A percentile compares a stretch with the other conserved stretches of the same genome.
Evolutionary conservation across 2,329 filamentous ascomycete species (phyloP).

Genomic region (Mariannaea elegans): DNA sequence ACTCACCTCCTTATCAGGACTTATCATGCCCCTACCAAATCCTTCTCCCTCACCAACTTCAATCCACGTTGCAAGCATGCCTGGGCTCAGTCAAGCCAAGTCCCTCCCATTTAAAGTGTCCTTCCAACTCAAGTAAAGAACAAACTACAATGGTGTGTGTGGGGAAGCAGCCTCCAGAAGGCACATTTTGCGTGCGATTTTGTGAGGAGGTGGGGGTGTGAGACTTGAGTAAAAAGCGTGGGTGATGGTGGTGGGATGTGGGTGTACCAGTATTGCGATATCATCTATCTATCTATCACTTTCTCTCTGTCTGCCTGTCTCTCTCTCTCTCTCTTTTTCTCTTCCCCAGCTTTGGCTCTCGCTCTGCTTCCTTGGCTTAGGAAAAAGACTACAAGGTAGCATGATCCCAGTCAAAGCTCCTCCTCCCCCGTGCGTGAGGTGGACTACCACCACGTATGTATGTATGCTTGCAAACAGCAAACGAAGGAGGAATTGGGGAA

Average conservation of each 20-base stretch:
- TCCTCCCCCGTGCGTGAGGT: too few species aligned
- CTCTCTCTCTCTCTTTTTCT: neutral
- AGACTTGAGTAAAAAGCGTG: neutral
- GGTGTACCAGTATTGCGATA: slow-evolving; percentile 6
- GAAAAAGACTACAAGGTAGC: neutral
- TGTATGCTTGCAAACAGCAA: too few species aligned
- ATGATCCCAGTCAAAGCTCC: neutral
- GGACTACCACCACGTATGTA: too few species aligned
- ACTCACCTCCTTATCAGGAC: neutral
- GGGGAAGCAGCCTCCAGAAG: too few species aligned
- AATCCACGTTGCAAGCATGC: neutral
- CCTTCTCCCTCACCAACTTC: neutral
- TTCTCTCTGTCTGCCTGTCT: too few species aligned
- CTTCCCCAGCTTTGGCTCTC: neutral
- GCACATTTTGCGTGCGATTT: too few species aligned
- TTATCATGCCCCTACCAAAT: neutral
- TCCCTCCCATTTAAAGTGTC: neutral
- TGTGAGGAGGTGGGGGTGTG: slow-evolving; percentile 3
- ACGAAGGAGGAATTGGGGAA: too few species aligned
- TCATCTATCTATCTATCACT: neutral
- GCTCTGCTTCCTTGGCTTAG: neutral
- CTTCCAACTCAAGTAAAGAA: slow-evolving; percentile 16
- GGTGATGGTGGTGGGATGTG: neutral
- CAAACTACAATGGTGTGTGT: neutral
- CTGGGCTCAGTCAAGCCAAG: neutral